Evolutionary conservation across 495 filamentous ascomycete genomes (phyloP).

Genomic region (Neurospora tetraspora): DNA sequence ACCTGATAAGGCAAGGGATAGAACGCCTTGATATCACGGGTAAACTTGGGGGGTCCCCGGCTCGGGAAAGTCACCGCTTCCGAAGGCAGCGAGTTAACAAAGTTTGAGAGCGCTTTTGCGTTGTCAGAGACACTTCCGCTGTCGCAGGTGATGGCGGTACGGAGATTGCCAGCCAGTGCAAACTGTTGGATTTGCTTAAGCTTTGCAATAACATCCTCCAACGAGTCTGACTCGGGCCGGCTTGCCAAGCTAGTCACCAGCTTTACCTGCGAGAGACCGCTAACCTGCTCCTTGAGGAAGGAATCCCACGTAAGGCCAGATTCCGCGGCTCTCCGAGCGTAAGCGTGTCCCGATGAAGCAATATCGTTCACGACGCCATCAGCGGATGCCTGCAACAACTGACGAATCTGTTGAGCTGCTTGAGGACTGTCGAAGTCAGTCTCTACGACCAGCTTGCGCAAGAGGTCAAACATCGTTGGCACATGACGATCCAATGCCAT

Average conservation of each 20-base stretch:
- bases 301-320: conserved; percentile 64
- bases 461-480: conserved; percentile 77
- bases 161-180: conserved; percentile 56
- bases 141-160: conserved; percentile 82
- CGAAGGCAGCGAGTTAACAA: conserved; percentile 52
- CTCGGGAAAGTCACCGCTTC: conserved; percentile 26
- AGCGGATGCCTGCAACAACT: conserved; percentile 73
- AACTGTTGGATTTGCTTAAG: conserved; percentile 77
- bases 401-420: conserved; percentile 69
- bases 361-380: conserved; percentile 88
- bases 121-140: conserved; percentile 57
- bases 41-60: conserved; percentile 19
- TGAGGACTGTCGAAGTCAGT: conserved; percentile 80
- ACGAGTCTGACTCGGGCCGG: conserved; percentile 46
- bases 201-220: conserved; percentile 70
- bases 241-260: conserved; percentile 56
- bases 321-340: conserved; percentile 71
- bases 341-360: conserved; percentile 77
- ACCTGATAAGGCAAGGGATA: conserved; percentile 96
- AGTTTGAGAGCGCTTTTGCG: conserved; percentile 58
- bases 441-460: conserved; percentile 69
- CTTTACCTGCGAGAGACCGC: conserved; percentile 78
- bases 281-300: conserved; percentile 66
- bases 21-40: conserved; percentile 59
- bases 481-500: conserved; percentile 84